These are phyloP conservation scores for Pythium guiyangense DNA, from an alignment of 352 stramenopile species.

Conservation along the genomic window DNA sequence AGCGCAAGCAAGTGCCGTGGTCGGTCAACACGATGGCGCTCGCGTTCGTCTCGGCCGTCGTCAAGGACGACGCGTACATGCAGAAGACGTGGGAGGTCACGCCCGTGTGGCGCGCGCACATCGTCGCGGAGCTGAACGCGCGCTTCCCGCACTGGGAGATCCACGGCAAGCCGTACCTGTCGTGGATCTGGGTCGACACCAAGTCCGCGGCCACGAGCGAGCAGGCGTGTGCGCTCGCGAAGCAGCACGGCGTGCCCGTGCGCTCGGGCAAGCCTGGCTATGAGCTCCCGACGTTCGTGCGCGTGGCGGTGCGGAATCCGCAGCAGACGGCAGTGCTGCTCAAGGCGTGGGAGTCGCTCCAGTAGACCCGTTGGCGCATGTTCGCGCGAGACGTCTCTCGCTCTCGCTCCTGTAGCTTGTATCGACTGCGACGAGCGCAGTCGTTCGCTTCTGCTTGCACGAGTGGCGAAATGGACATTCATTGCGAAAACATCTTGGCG, in stretches of 20 bases:
- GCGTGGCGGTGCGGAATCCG: slow-evolving; percentile 76
- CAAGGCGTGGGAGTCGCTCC: slow-evolving; percentile 65
- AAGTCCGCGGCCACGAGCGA: slow-evolving; percentile 49
- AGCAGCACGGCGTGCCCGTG: slow-evolving; percentile 81
- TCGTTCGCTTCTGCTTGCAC: too few species aligned
- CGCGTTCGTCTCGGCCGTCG: slow-evolving; percentile 79
- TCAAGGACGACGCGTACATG: slow-evolving; percentile 76
- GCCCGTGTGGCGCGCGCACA: slow-evolving; percentile 63
- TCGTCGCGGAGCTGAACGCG: slow-evolving; percentile 42
- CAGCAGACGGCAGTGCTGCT: slow-evolving; percentile 69
- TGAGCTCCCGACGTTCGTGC: slow-evolving; percentile 81
- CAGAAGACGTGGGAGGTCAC: slow-evolving; percentile 84
- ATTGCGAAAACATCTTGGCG: too few species aligned
- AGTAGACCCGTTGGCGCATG: background rate
- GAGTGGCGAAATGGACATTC: too few species aligned
- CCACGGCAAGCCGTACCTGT: slow-evolving; percentile 70
- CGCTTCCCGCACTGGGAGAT: slow-evolving; percentile 69
- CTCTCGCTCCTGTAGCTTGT: background rate
- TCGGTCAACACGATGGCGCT: slow-evolving; percentile 90
- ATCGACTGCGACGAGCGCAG: too few species aligned
- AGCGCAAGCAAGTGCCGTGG: slow-evolving; percentile 90
- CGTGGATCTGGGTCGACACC: slow-evolving; percentile 89
- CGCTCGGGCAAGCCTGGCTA: slow-evolving; percentile 86
- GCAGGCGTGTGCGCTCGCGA: slow-evolving; percentile 66
- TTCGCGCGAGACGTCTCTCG: background rate